These are phyloP conservation scores for Neofusicoccum kwambonambiense DNA, from an alignment of 2,329 filamentous ascomycete genomes.

Conservation along the genomic window DNA sequence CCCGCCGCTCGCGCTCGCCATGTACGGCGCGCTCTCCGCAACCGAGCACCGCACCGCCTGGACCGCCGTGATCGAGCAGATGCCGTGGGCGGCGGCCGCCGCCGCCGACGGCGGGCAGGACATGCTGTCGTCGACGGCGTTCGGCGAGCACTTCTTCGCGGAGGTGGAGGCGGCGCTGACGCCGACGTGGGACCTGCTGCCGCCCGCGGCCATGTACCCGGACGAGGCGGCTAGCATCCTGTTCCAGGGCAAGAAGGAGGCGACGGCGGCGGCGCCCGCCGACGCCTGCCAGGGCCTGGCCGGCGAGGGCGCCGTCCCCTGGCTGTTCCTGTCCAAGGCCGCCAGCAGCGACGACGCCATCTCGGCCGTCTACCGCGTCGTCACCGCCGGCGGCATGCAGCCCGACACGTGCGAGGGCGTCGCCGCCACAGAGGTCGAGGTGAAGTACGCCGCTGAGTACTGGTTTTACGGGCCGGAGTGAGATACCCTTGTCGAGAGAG, in stretches of 20 bases:
- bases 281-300: conserved; percentile 37
- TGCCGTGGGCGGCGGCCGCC: background rate
- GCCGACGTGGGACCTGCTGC: conserved; percentile 56
- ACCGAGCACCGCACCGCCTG: background rate
- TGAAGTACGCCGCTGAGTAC: conserved; percentile 49
- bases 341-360: conserved; percentile 34
- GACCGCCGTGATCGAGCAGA: background rate
- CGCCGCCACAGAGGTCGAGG: conserved; percentile 31
- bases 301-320: conserved; percentile 43
- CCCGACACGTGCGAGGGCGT: conserved; percentile 40
- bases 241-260: conserved; percentile 46
- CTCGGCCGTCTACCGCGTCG: conserved; percentile 47
- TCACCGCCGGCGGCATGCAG: conserved; percentile 48
- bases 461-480: conserved; percentile 42
- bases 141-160: conserved; percentile 70
- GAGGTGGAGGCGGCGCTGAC: conserved; percentile 32
- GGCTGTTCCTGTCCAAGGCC: conserved; percentile 45
- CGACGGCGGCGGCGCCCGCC: conserved; percentile 52
- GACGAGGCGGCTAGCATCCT: conserved; percentile 27
- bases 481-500: no score
- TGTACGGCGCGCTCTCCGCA: conserved; percentile 3
- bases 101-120: conserved; percentile 26
- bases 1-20: conserved; percentile 3
- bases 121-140: conserved; percentile 29
- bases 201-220: conserved; percentile 40